These are phyloP conservation scores for Paracorniculantispora psalliotae DNA, from an alignment of 2,329 filamentous ascomycete genomes.

Conservation along the genomic window DNA sequence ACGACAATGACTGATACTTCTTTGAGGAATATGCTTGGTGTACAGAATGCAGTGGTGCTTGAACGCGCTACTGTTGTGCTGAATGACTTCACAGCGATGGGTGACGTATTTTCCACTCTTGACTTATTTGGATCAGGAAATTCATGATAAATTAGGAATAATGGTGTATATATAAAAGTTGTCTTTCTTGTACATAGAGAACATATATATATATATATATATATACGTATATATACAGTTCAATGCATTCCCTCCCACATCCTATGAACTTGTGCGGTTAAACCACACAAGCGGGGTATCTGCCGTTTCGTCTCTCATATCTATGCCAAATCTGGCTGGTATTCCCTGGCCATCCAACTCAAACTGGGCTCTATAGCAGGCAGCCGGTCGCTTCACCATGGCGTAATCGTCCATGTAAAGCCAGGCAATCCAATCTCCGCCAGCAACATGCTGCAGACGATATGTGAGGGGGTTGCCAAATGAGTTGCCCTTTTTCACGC, in stretches of 20 bases:
- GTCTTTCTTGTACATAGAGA: too few species aligned
- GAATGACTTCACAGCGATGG: neutral
- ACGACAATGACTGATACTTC: neutral
- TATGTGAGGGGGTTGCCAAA: conserved; percentile 18
- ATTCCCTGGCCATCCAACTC: neutral
- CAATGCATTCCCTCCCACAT: neutral
- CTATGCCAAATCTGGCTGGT: conserved; percentile 1
- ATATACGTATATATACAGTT: neutral
- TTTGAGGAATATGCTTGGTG: neutral
- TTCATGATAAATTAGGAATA: neutral
- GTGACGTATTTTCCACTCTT: neutral
- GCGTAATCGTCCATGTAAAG: conserved; percentile 18
- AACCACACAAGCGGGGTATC: conserved; percentile 9
- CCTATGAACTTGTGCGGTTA: neutral
- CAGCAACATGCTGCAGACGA: conserved; percentile 19
- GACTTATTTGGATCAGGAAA: neutral
- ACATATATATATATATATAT: neutral
- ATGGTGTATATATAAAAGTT: too few species aligned
- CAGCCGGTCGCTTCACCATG: conserved; percentile 14
- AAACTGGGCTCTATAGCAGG: conserved; percentile 16
- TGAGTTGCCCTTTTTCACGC: conserved; percentile 15
- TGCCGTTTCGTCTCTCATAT: conserved; percentile 8
- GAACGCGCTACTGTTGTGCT: neutral
- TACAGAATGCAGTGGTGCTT: neutral
- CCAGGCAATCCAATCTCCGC: conserved; percentile 20